Base-by-base conservation (phyloP, 2,329 filamentous ascomycete species). In the Cadophora malorum region DNA sequence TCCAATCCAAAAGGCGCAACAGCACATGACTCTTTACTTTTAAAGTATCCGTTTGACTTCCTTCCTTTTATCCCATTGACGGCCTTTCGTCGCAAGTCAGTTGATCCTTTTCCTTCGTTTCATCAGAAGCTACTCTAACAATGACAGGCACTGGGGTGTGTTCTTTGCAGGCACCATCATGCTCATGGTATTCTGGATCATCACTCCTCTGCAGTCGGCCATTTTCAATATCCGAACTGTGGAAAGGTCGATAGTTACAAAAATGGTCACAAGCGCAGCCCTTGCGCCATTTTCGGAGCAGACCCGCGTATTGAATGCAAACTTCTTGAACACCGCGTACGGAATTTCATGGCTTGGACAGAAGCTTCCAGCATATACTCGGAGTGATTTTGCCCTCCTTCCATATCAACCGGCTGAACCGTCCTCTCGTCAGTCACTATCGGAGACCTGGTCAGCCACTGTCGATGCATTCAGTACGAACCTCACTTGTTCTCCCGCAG, bases 121-220 rank as follows among this genome's bases (percentile, higher is more conserved):
- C 6, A 12, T 12, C 8, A 14, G 14, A 41, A 16, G 10, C 38
- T 7, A 33, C 61, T 14, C 49, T 35, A 9, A 35, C 33, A 35
- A 35, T 35, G 5, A 35, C 33, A 85, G 82, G 3, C 85, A 89
- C 61, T 88, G 85, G 86, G 71, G 80, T 0, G 83, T 86, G 0
- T 84, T 87, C 53, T 80, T 80, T 16, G 80, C 81, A 0, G 84
- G 84, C 0, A 77, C 79, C 0, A 78, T 81, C 0, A 82, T 86
- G 70, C 76, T 89, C 0, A 53, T 87, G 0, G 80, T 88, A 0
- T 84, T 85, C 2, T 88, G 84, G 84, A 77, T 82, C 0, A 69
- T 90, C 0, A 88, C 86, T 0, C 87, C 87, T 0, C 71, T 84
- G 0, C 85, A 88, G 72, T 82, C 84, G 31, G 82, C 85, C n/a